Evolutionary conservation across 1,284 basidiomycete species (phyloP), one percentile per base, ranked within the genome.

Genomic region (Boletellus deceptivus): DNA sequence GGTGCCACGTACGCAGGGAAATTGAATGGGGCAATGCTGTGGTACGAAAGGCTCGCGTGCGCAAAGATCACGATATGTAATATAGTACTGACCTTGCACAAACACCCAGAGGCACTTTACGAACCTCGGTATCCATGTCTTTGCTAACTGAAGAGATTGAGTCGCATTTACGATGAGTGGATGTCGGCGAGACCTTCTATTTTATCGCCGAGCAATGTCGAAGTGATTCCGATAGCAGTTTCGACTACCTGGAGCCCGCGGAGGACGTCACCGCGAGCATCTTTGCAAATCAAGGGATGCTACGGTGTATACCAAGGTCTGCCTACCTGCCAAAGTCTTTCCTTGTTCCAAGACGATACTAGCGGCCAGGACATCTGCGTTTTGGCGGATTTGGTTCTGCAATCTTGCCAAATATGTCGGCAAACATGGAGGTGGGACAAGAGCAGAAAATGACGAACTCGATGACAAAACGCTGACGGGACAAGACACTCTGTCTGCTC

Each of bases 191-290:
- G 53, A 79, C 91, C 90, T 78, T 98, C 96, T 48, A 98, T 74
- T 65, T 94, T 93, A 57, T 97, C 90, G 3, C 93, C 95, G 45
- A 97, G 76, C 20, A 98, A 72, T 13, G 84, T 87, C 1, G 85
- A 86, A 1, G 96, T 93, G 59, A 94, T 86, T 29, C 84, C 86
- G 46, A 86, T 83, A 20, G 93, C 89, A 13, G 85, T 84, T 68
- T 99, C 96, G 25, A 97, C 94, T 8, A 99, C 96, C 70, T 98
- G 92, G 36, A 98, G 76, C 46, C 95, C 95, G 39, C 96, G 89
- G 11, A 94, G 82, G 36, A 99, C 82, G 69, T 99, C 96, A 1
- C 95, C 95, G 58, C 93, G 91, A 1, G 95, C 95, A 73, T 98
- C 95, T 81, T 70, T 42, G 38, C 29, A 20, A n/a, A 40, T 55